phyloP scores from a whole-genome alignment of 169 alveolate genomes.

The Plasmodium adleri region DNA sequence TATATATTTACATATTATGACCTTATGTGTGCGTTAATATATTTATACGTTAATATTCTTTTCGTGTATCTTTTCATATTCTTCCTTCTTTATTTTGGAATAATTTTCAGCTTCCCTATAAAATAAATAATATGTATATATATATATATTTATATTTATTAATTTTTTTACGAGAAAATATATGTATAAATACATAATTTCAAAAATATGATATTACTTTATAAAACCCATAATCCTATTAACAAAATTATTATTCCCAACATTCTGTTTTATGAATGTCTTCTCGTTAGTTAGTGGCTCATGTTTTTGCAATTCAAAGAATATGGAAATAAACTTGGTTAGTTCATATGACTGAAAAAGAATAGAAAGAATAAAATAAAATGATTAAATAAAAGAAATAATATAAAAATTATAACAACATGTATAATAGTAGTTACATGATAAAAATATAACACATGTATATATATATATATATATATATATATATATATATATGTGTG shows the following conservation, averaged over 20 bases:
- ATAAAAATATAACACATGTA: background rate
- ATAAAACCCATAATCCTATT: constrained; percentile 73
- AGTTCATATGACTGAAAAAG: constrained; percentile 55
- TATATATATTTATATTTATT: background rate
- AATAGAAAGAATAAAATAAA: background rate
- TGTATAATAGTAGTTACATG: background rate
- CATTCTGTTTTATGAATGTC: constrained; percentile 59
- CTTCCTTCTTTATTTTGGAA: constrained; percentile 49
- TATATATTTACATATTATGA: background rate
- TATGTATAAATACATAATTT: background rate
- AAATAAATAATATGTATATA: background rate
- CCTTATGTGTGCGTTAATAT: background rate
- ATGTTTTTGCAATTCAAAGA: constrained; percentile 41
- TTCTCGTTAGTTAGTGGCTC: constrained; percentile 67
- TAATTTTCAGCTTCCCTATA: constrained; percentile 72
- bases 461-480: constrained; percentile 10
- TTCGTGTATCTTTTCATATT: constrained; percentile 15
- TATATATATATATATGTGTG: constrained; percentile 2
- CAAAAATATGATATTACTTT: constrained; percentile 37
- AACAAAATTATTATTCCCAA: constrained; percentile 63
- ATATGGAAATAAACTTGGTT: constrained; percentile 50
- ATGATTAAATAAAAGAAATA: background rate
- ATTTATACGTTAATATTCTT: background rate
- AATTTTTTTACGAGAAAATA: background rate
- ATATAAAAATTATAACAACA: background rate